These are phyloP conservation scores for Phylloporus scabripes DNA, from an alignment of 768 basidiomycete genomes.

Conservation along the genomic window DNA sequence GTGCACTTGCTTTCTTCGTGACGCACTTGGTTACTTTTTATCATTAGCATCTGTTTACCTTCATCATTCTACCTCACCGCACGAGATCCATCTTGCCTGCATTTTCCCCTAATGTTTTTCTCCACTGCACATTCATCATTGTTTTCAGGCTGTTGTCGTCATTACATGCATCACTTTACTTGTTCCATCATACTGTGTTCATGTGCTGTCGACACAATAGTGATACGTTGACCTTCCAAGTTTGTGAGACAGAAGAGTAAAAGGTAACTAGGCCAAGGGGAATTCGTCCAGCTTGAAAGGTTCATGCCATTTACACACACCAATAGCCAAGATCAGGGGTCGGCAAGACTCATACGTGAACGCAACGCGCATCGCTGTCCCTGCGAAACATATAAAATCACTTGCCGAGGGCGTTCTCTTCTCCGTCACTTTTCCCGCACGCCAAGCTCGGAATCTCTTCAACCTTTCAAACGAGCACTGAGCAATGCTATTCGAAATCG, in stretches of 20 bases:
- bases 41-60: neutral
- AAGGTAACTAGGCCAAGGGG: no score
- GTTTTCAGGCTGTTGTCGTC: neutral
- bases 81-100: neutral
- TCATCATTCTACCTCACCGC: neutral
- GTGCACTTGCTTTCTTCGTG: neutral
- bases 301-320: no score
- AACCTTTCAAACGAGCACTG: conserved; percentile 28
- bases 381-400: neutral
- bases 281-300: neutral
- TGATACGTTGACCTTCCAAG: neutral
- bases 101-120: neutral
- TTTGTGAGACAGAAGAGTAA: no score
- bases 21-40: neutral
- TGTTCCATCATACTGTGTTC: neutral
- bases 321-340: neutral
- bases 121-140: neutral
- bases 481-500: neutral
- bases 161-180: neutral
- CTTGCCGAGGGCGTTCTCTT: neutral
- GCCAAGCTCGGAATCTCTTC: conserved; percentile 45
- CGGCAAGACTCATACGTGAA: neutral
- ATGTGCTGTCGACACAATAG: neutral
- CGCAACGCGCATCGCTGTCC: neutral
- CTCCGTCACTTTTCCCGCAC: neutral